These are phyloP conservation scores for Phytophthora pluvialis DNA, from an alignment of 352 stramenopile species.

Conservation along the genomic window DNA sequence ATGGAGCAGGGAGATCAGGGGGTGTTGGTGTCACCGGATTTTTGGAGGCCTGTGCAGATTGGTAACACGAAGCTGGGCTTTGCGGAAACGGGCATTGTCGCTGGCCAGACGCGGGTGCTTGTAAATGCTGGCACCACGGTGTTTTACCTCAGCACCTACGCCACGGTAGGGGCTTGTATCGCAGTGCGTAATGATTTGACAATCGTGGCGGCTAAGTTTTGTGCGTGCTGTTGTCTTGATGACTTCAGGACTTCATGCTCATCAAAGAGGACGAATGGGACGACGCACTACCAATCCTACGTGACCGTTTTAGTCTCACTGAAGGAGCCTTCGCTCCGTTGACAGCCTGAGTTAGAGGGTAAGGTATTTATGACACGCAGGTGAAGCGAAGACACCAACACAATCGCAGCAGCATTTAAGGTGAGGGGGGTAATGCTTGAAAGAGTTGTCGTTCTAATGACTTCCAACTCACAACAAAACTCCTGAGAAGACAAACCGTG, in stretches of 20 bases:
- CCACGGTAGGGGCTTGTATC: constrained; percentile 43
- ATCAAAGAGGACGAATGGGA: constrained; percentile 79
- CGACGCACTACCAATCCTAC: constrained; percentile 52
- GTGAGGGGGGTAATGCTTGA: no score
- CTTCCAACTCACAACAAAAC: background rate
- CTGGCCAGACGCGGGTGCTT: constrained; percentile 66
- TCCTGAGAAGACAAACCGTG: background rate
- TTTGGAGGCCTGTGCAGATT: constrained; percentile 73
- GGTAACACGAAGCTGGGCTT: constrained; percentile 68
- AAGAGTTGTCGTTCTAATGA: background rate
- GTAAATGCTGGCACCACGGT: constrained; percentile 64
- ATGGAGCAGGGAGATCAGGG: constrained; percentile 46
- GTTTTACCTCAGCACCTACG: constrained; percentile 76
- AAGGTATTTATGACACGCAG: constrained; percentile 15
- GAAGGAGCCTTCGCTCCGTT: constrained; percentile 53
- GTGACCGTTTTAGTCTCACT: constrained; percentile 48
- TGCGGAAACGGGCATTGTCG: constrained; percentile 65
- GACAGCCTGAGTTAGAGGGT: constrained; percentile 19
- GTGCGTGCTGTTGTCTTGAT: no score
- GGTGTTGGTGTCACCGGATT: constrained; percentile 65
- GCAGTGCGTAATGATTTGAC: no score
- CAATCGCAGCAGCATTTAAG: no score
- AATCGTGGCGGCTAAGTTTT: no score
- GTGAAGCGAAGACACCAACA: background rate
- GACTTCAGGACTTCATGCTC: constrained; percentile 77